Conservation (phyloP, 176 grass and related monocot species). For the Musa beccarii region DNA sequence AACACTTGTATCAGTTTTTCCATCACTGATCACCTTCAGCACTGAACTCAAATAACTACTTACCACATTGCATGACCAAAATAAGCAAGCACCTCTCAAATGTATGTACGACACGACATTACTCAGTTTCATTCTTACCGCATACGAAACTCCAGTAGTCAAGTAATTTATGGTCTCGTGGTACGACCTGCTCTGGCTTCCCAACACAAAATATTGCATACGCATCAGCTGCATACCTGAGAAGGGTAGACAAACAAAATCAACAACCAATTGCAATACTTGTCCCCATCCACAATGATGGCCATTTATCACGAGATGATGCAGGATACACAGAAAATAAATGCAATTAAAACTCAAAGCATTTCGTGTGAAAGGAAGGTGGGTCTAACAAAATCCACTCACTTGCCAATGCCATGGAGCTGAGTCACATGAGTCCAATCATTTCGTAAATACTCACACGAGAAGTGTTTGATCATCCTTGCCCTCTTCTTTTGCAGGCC, state of each 20-base stretch:
- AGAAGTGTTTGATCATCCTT: conserved; percentile 40
- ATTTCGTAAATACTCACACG: conserved; percentile 25
- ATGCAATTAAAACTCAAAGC: background rate
- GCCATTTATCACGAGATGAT: background rate
- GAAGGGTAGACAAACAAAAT: background rate
- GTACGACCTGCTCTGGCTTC: conserved; percentile 37
- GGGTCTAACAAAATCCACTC: conserved; percentile 11
- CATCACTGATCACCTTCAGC: background rate
- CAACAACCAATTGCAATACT: background rate
- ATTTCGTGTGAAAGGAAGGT: background rate
- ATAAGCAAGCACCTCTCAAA: background rate
- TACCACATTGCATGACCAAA: background rate
- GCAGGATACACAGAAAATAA: background rate
- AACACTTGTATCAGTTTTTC: background rate
- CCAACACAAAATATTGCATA: conserved; percentile 75
- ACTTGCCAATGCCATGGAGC: conserved; percentile 74
- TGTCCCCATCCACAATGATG: too few species aligned
- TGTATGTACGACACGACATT: background rate
- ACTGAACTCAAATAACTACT: background rate
- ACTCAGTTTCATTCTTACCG: background rate
- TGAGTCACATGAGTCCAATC: conserved; percentile 57
- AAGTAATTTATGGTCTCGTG: conserved; percentile 64
- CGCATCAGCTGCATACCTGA: conserved; percentile 82
- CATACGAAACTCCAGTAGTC: conserved; percentile 59
- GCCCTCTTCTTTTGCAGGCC: conserved; percentile 41